These are phyloP conservation scores for Lagerstroemia speciosa DNA, from an alignment of 345 rosid genomes.

Conservation along the genomic window DNA sequence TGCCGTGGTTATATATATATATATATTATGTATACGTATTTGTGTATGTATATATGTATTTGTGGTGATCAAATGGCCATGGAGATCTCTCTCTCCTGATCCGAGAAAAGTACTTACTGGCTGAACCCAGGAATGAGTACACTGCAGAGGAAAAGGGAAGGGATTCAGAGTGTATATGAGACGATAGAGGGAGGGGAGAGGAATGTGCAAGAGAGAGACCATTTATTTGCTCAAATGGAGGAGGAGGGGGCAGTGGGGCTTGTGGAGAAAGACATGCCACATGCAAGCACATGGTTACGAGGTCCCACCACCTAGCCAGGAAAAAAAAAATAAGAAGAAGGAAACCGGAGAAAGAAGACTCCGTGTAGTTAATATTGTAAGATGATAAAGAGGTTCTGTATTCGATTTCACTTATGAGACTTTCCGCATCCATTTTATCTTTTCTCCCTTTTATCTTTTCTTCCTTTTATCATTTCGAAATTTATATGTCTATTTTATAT, in stretches of 20 bases:
- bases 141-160: neutral
- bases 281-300: conserved; percentile 86
- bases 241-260: conserved; percentile 60
- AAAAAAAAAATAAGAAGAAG: too few relatives aligned
- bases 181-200: conserved; percentile 2
- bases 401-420: too few relatives aligned
- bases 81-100: neutral
- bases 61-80: conserved; percentile 12
- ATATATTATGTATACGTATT: neutral
- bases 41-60: conserved; percentile 1
- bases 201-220: conserved; percentile 16
- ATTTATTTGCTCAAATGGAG: conserved; percentile 47
- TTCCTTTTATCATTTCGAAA: too few relatives aligned
- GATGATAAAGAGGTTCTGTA: too few relatives aligned
- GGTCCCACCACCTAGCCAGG: conserved; percentile 33
- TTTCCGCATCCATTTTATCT: too few relatives aligned
- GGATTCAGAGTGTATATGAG: neutral
- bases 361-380: too few relatives aligned
- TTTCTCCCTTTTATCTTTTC: too few relatives aligned
- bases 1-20: neutral
- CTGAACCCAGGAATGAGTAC: conserved; percentile 30
- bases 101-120: conserved; percentile 3
- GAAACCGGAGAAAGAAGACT: too few relatives aligned
- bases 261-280: conserved; percentile 77
- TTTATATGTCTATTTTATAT: too few relatives aligned